Percentiles rank a stretch among this genome's conserved stretches.
Evolutionary conservation across 2,329 filamentous ascomycete species (phyloP).

Genomic region (Zymoseptoria brevis): DNA sequence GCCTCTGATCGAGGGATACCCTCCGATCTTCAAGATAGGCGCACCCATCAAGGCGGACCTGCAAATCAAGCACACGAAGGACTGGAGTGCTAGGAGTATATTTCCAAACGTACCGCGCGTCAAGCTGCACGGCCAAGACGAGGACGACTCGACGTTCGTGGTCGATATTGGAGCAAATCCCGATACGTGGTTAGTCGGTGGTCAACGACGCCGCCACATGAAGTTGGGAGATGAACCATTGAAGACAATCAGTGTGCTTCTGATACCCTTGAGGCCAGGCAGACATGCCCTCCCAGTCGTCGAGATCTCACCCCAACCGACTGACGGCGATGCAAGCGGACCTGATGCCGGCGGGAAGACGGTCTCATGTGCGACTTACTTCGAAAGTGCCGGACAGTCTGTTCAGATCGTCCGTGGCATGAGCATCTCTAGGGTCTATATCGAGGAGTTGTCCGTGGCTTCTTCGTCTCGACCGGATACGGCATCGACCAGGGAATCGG

Average conservation of each 20-base stretch:
- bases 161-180: conserved; percentile 70
- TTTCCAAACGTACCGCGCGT: conserved; percentile 18
- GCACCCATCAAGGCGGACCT: conserved; percentile 58
- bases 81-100: conserved; percentile 49
- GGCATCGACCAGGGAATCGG: conserved; percentile 2
- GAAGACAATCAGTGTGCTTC: conserved; percentile 56
- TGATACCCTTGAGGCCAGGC: conserved; percentile 74
- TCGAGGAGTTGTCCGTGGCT: conserved; percentile 8
- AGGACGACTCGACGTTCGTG: conserved; percentile 55
- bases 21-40: conserved; percentile 49
- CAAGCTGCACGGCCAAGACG: conserved; percentile 11
- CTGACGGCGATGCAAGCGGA: conserved; percentile 25
- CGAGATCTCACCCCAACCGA: conserved; percentile 61
- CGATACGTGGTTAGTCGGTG: conserved; percentile 79
- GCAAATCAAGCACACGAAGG: conserved; percentile 47
- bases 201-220: conserved; percentile 72
- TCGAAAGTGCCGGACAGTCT: conserved; percentile 67
- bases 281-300: conserved; percentile 68
- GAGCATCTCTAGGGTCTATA: conserved; percentile 9
- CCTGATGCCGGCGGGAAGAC: conserved; percentile 16
- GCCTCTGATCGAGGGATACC: conserved; percentile 13
- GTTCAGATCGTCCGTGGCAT: conserved; percentile 50
- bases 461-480: conserved; percentile 12
- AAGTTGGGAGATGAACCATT: conserved; percentile 34
- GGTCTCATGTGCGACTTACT: conserved; percentile 67